Conservation (phyloP, 116 monocot species). For the Trichopus zeylanicus region DNA sequence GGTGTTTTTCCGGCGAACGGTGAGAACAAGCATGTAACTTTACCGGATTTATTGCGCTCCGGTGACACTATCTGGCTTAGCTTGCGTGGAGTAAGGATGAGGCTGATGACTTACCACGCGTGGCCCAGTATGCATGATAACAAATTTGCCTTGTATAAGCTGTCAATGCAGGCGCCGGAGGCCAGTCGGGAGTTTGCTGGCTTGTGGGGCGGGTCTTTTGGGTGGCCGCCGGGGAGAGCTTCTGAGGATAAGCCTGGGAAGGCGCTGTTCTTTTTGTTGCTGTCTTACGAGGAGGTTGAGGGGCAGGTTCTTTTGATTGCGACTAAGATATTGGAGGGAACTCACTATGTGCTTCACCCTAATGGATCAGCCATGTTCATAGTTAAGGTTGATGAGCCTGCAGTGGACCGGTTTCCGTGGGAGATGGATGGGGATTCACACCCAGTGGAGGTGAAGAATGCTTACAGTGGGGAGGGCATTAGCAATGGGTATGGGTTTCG, state of each 20-base stretch:
- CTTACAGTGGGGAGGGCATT: constrained; percentile 64
- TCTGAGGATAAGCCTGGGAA: constrained; percentile 54
- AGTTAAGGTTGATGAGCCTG: constrained; percentile 41
- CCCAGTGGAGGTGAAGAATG: constrained; percentile 28
- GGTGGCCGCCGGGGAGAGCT: constrained; percentile 50
- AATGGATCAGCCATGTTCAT: constrained; percentile 89
- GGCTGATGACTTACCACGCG: constrained; percentile 44
- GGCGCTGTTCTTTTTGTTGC: constrained; percentile 63
- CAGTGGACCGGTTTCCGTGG: constrained; percentile 64
- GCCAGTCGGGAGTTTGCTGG: constrained; percentile 47
- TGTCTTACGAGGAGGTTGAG: constrained; percentile 55
- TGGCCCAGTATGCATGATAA: constrained; percentile 90
- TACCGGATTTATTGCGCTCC: constrained; percentile 43
- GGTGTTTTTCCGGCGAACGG: neutral
- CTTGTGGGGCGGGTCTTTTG: constrained; percentile 80
- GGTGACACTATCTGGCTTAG: constrained; percentile 48
- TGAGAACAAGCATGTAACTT: constrained; percentile 38
- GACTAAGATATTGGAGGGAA: constrained; percentile 84
- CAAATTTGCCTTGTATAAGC: constrained; percentile 71
- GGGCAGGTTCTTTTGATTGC: constrained; percentile 37
- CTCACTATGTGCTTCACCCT: constrained; percentile 79
- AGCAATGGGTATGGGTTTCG: constrained; percentile 75
- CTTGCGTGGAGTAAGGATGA: constrained; percentile 38
- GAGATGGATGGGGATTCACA: constrained; percentile 26
- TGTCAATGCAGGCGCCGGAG: constrained; percentile 32